Evolutionary conservation across 2,329 filamentous ascomycete genomes (phyloP).

Genomic region (Sclerotiophoma versabilis): DNA sequence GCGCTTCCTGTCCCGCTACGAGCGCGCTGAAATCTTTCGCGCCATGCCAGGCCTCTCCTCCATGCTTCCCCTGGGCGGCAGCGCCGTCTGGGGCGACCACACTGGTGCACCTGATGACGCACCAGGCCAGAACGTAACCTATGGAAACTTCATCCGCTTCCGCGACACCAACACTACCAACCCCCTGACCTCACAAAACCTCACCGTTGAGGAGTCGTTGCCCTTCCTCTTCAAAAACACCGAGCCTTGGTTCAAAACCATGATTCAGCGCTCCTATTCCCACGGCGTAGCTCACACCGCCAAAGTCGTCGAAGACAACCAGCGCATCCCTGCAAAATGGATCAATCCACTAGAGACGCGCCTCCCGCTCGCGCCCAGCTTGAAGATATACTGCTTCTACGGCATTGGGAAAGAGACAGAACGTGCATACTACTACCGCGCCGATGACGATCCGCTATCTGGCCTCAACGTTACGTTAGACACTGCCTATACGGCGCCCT

Average conservation of each 20-base stretch:
- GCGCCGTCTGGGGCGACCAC: slow-evolving; percentile 91
- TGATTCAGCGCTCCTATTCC: slow-evolving; percentile 79
- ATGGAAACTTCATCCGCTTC: slow-evolving; percentile 86
- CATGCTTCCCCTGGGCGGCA: slow-evolving; percentile 94
- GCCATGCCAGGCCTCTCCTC: slow-evolving; percentile 96
- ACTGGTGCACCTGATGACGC: slow-evolving; percentile 88
- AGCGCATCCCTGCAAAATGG: slow-evolving; percentile 73
- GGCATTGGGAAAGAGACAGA: slow-evolving; percentile 94
- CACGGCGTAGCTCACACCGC: slow-evolving; percentile 83
- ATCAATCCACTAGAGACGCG: slow-evolving; percentile 92
- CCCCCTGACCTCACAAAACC: slow-evolving; percentile 63
- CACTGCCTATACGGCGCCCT: slow-evolving; percentile 55
- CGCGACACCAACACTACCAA: slow-evolving; percentile 66
- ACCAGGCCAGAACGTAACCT: slow-evolving; percentile 75
- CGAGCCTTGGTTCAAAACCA: slow-evolving; percentile 84
- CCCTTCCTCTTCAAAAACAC: slow-evolving; percentile 78
- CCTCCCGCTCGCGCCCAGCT: slow-evolving; percentile 81
- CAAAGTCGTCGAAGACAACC: slow-evolving; percentile 75
- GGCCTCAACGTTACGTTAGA: slow-evolving; percentile 70
- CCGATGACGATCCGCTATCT: slow-evolving; percentile 70
- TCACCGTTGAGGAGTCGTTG: slow-evolving; percentile 81
- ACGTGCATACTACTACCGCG: slow-evolving; percentile 87
- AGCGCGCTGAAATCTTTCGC: slow-evolving; percentile 91
- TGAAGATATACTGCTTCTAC: slow-evolving; percentile 98
- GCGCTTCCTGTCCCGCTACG: slow-evolving; percentile 89